Evolutionary conservation across 495 filamentous ascomycete species (phyloP).

Genomic region (Podospora anserina): DNA sequence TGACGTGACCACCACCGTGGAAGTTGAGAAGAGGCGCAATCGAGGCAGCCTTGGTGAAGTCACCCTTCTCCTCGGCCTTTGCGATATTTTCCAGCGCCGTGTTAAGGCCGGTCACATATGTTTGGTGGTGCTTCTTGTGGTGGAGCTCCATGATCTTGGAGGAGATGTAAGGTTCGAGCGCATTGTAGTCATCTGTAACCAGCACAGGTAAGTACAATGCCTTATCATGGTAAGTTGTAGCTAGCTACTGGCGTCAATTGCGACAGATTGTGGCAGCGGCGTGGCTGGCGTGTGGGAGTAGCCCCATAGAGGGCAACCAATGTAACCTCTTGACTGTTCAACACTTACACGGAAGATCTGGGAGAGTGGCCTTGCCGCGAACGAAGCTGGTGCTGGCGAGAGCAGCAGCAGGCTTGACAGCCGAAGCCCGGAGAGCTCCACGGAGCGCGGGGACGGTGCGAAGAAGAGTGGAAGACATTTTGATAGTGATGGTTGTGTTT

Average conservation of each 20-base stretch:
- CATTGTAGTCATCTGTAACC: slow-evolving; percentile 72
- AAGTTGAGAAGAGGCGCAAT: slow-evolving; percentile 91
- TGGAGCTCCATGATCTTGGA: slow-evolving; percentile 98
- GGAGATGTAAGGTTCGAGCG: slow-evolving; percentile 90
- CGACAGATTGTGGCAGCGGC: not conserved
- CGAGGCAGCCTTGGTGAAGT: slow-evolving; percentile 69
- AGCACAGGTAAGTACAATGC: slow-evolving; percentile 12
- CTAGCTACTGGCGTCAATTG: not conserved
- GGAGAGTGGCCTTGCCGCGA: slow-evolving; percentile 86
- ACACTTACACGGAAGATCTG: slow-evolving; percentile 83
- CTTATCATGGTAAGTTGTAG: not conserved
- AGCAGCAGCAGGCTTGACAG: slow-evolving; percentile 49
- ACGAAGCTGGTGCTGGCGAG: slow-evolving; percentile 65
- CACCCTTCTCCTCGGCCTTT: slow-evolving; percentile 54
- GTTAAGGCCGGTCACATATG: slow-evolving; percentile 74
- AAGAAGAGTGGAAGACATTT: slow-evolving; percentile 53
- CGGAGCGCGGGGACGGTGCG: slow-evolving; percentile 47
- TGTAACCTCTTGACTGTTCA: not conserved
- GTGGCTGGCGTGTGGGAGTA: too few species aligned
- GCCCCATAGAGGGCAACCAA: not conserved
- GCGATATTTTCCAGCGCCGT: slow-evolving; percentile 57
- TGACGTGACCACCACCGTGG: slow-evolving; percentile 92
- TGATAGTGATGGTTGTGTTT: slow-evolving; percentile 22
- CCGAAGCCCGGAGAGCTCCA: slow-evolving; percentile 43
- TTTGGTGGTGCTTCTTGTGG: slow-evolving; percentile 75